Base-by-base conservation (phyloP, 139 green algal species). In the Chlamydomonas incerta region DNA sequence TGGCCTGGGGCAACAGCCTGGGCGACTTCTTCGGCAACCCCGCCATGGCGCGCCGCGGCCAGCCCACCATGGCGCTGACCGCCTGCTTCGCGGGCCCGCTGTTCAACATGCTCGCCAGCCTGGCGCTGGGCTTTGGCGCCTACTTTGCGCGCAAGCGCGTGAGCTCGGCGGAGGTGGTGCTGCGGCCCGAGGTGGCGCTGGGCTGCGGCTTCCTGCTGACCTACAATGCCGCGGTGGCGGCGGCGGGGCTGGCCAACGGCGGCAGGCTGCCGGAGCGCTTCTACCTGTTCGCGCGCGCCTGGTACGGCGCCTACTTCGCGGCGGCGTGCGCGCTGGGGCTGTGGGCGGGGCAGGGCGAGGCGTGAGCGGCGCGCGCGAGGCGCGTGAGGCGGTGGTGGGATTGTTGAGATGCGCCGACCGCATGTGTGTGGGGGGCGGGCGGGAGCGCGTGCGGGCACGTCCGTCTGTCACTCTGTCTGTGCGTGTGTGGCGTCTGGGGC, bases 81-180 rank as follows among this genome's bases (percentile, higher is more conserved):
- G 96, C 96, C 4, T 98, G 96, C 90, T 98, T 96, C 84, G 96
- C 96, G 29, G 96, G 93, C 20, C 96, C 96, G 8, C 83, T 98
- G 33, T 98, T 98, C 91, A 99, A 98, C 89, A 93, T 98, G 85
- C 89, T 99, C 23, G 75, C 97, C n/a, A 93, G 87, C 0, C 41
- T 97, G 69, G 91, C 88, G 9, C 41, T 94, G 13, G 94, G 94
- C 9, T 96, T 97, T 65, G 72, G 89, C 31, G 74, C 60, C 31
- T 90, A 89, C 69, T 91, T 96, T 63, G 86, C 87, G 13, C 80
- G 81, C 41, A 60, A 28, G 24, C 71, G 68, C 41, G 52, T 74
- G 0, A 5, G 17, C 24, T n/a, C 50, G 17, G 68, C 90, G 11
- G 21, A 70, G 11, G 92, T 95, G 33, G 13, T 34, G n/a, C 83